Conservation (phyloP, 306 rosid species). For the Vachellia pachyceras region DNA sequence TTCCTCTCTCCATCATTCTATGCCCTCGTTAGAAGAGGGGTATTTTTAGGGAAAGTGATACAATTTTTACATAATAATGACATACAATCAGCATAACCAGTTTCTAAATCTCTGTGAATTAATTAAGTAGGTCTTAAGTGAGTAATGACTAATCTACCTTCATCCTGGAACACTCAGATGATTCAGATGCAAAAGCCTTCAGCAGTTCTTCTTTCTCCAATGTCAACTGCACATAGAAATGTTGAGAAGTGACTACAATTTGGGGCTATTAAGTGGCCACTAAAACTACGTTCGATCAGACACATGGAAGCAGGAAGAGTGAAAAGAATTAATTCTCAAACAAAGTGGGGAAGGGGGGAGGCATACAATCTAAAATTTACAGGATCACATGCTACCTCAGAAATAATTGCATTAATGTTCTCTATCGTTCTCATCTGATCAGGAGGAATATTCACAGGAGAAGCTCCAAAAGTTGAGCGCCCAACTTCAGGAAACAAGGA, state of each 20-base stretch:
- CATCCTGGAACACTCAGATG: constrained; percentile 74
- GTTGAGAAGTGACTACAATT: constrained; percentile 30
- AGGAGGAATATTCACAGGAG: constrained; percentile 65
- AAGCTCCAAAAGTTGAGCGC: constrained; percentile 54
- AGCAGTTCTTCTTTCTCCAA: constrained; percentile 90
- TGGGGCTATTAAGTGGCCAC: constrained; percentile 18
- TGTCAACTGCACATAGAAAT: constrained; percentile 65
- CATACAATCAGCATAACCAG: not conserved
- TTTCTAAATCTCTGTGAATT: not conserved
- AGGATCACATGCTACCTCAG: constrained; percentile 70
- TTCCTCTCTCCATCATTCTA: not conserved
- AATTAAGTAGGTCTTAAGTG: not conserved
- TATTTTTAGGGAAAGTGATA: not conserved
- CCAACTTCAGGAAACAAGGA: constrained; percentile 48
- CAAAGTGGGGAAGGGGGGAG: not conserved
- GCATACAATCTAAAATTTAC: constrained; percentile 4
- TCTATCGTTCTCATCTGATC: constrained; percentile 81
- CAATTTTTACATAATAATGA: too few relatives aligned
- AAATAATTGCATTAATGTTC: constrained; percentile 78
- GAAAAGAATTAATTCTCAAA: constrained; percentile 28
- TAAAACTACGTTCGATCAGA: constrained; percentile 23
- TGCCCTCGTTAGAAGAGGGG: not conserved
- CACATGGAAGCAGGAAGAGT: constrained; percentile 24
- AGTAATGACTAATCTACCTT: constrained; percentile 61
- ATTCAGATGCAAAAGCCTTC: constrained; percentile 76